A percentile compares a stretch with the other conserved stretches of the same genome.
phyloP scores from a whole-genome alignment of 164 flowering plant species.

The Dillenia suffruticosa region DNA sequence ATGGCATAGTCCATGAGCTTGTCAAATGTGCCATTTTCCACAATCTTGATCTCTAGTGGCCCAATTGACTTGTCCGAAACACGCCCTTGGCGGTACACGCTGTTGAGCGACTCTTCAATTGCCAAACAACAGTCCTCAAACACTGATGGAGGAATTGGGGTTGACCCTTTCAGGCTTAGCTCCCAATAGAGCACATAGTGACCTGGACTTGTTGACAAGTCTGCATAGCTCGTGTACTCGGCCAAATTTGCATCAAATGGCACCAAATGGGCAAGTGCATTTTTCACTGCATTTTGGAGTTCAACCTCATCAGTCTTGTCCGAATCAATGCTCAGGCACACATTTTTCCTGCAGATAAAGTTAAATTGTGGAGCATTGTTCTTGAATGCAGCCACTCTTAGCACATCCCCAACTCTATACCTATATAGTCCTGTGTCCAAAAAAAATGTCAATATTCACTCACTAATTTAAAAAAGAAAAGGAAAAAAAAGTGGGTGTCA shows the following conservation, averaged over 20 bases:
- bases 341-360: constrained; percentile 87
- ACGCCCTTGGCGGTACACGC: constrained; percentile 84
- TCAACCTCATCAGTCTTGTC: constrained; percentile 98
- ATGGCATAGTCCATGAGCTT: constrained; percentile 97
- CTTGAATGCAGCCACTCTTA: constrained; percentile 91
- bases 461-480: not conserved
- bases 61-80: constrained; percentile 85
- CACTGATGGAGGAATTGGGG: constrained; percentile 71
- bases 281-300: constrained; percentile 79
- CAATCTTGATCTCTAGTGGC: constrained; percentile 85
- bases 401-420: constrained; percentile 89
- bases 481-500: not conserved
- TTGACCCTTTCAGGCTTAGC: constrained; percentile 48
- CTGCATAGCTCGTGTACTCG: constrained; percentile 95
- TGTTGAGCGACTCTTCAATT: constrained; percentile 82
- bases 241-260: constrained; percentile 66
- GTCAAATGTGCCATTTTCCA: constrained; percentile 81
- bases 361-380: constrained; percentile 96
- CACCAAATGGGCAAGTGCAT: constrained; percentile 57
- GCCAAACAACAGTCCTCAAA: constrained; percentile 86
- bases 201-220: constrained; percentile 66
- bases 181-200: constrained; percentile 97
- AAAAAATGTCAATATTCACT: not conserved
- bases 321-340: constrained; percentile 85
- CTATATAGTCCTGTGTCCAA: constrained; percentile 65